Evolutionary conservation across 176 grass and related monocot genomes (phyloP).

Genomic region (Olyra latifolia): DNA sequence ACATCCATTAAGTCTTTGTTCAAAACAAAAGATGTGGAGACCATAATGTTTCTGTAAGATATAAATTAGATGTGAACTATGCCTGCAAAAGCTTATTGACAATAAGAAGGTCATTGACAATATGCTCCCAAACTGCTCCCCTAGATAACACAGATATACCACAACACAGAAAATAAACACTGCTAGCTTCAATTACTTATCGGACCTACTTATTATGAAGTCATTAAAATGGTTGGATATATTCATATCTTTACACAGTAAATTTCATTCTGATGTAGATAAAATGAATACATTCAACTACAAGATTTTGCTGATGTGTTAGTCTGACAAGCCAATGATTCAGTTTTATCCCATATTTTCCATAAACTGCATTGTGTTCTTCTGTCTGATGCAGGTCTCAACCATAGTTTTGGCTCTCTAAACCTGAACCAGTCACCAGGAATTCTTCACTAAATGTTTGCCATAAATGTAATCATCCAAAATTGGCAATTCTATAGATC

Average conservation of each 20-base stretch:
- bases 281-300: neutral
- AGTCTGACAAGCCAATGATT: neutral
- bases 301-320: neutral
- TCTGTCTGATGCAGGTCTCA: neutral
- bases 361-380: neutral
- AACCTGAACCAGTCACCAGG: neutral
- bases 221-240: constrained; percentile 1
- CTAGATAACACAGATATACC: neutral
- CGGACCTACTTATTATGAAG: neutral
- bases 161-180: constrained; percentile 7
- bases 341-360: neutral
- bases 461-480: neutral
- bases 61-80: neutral
- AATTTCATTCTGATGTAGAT: neutral
- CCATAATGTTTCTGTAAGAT: neutral
- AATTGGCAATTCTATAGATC: neutral
- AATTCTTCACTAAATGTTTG: constrained; percentile 11
- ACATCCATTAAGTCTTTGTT: constrained; percentile 21
- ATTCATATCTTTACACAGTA: neutral
- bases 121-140: constrained; percentile 14
- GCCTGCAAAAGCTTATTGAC: neutral
- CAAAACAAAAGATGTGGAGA: neutral
- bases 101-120: neutral
- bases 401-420: neutral
- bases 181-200: neutral